Base-by-base conservation (phyloP, 2,329 filamentous ascomycete genomes). In the Atkinsonella hypoxylon region DNA sequence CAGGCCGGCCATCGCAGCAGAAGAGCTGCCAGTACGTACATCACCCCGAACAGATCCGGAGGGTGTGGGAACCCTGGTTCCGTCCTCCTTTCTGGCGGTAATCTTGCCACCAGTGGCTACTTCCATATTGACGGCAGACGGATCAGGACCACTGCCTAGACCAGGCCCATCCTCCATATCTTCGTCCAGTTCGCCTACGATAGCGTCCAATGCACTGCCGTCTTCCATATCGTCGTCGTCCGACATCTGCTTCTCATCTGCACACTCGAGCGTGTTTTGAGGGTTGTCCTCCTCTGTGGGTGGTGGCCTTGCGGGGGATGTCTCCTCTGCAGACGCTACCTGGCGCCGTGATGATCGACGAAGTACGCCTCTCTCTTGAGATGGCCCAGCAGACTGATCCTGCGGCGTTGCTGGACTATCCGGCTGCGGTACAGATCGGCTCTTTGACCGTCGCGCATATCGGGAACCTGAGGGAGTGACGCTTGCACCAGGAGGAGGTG, bases 11-110 rank as follows among this genome's bases (percentile, higher is more conserved):
- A 62, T 62, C 15, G 46, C 39, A 18, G 18, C 18, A 4, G 67
- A 63, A 47, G 66, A 64, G 61, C 71, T 64, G 55, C 69, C 70
- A 51, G 69, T 67, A 12, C 71, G 69, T 30, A 68, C 57, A 18
- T 18, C 36, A 7, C 15, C 1, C 13, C 45, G 30, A 31, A 66
- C 64, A 22, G 66, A 59, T 36, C 61, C 61, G 1, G 84, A 82
- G 5, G 91, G 90, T 1, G 90, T 96, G 9, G 85, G 79, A 50
- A 97, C 81, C 53, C 87, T 77, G 3, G 88, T 94, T 5, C 91
- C 91, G 63, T 96, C 90, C 59, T 96, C 91, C 61, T 93, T 91
- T 48, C 86, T 85, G 39, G 91, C 91, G 1, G 88, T 95, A 13
- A 96, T 85, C 62, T 89, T 94, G 13, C 89, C 91, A 18, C 83